These are phyloP conservation scores for Aspergillus fischeri DNA, from an alignment of 2,329 filamentous ascomycete genomes.

Conservation along the genomic window DNA sequence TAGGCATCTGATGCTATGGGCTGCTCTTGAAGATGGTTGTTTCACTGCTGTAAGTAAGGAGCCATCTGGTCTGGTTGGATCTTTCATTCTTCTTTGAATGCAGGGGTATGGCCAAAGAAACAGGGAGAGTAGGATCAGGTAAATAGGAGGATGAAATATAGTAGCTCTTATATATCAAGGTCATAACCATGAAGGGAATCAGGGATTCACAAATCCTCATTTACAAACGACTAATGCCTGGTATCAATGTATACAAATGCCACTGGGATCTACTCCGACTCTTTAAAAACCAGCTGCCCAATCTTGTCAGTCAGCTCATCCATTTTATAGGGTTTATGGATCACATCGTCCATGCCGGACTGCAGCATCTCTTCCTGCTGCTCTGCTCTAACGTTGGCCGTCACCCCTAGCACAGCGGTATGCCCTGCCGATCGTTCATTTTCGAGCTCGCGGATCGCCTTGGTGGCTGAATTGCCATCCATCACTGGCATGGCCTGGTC, in stretches of 20 bases:
- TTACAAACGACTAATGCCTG: background rate
- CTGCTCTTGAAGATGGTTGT: no score
- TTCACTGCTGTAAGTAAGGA: no score
- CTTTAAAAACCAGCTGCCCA: slow-evolving; percentile 44
- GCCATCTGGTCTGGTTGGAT: no score
- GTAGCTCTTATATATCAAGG: no score
- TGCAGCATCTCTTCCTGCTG: slow-evolving; percentile 68
- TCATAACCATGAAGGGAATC: no score
- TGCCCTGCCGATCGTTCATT: slow-evolving; percentile 42
- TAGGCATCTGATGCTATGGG: no score
- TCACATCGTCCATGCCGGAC: slow-evolving; percentile 72
- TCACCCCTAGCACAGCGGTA: slow-evolving; percentile 42
- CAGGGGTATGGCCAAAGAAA: no score
- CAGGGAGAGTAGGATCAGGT: no score
- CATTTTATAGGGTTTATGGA: slow-evolving; percentile 76
- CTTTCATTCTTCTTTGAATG: no score
- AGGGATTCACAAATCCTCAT: no score
- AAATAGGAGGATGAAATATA: no score
- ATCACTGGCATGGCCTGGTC: slow-evolving; percentile 81
- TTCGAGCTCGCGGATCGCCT: slow-evolving; percentile 65
- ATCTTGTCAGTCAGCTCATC: slow-evolving; percentile 67
- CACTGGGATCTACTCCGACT: background rate
- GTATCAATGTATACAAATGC: background rate
- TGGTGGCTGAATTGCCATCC: slow-evolving; percentile 72
- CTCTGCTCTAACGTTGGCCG: slow-evolving; percentile 71